phyloP scores from a whole-genome alignment of 116 monocot species.

The Iris pallida region DNA sequence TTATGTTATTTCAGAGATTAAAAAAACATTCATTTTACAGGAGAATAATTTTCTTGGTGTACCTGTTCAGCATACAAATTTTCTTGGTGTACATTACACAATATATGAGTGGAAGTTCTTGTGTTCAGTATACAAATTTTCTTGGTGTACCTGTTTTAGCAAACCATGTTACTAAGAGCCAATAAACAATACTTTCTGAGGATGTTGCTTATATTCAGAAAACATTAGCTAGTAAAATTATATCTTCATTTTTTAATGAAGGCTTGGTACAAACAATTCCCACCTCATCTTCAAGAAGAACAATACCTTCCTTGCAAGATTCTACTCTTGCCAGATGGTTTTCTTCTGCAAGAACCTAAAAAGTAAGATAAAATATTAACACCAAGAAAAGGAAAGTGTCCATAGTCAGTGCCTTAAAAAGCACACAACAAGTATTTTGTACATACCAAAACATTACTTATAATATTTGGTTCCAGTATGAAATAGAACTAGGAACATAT shows the following conservation, averaged over 20 bases:
- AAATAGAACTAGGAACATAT: too few relatives aligned
- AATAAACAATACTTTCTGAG: background rate
- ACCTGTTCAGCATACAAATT: constrained; percentile 72
- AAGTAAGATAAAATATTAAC: background rate
- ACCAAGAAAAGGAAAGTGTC: too few relatives aligned
- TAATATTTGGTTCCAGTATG: too few relatives aligned
- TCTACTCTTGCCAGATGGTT: constrained; percentile 77
- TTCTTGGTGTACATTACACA: constrained; percentile 93
- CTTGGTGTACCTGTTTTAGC: constrained; percentile 67
- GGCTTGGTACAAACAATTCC: background rate
- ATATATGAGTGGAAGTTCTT: constrained; percentile 84
- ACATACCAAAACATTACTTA: too few relatives aligned
- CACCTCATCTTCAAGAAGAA: constrained; percentile 95
- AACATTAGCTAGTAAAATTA: background rate
- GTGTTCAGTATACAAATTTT: constrained; percentile 71
- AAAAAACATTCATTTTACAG: too few relatives aligned
- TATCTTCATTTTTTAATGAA: background rate
- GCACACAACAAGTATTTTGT: too few relatives aligned
- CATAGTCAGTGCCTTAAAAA: too few relatives aligned
- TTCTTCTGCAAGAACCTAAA: constrained; percentile 80
- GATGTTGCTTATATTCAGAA: background rate
- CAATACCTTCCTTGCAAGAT: constrained; percentile 81
- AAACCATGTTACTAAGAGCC: background rate
- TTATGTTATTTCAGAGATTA: too few relatives aligned
- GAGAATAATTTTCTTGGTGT: constrained; percentile 47